Conservation (phyloP, 108 stramenopile species). For the Cyclotella cryptica region DNA sequence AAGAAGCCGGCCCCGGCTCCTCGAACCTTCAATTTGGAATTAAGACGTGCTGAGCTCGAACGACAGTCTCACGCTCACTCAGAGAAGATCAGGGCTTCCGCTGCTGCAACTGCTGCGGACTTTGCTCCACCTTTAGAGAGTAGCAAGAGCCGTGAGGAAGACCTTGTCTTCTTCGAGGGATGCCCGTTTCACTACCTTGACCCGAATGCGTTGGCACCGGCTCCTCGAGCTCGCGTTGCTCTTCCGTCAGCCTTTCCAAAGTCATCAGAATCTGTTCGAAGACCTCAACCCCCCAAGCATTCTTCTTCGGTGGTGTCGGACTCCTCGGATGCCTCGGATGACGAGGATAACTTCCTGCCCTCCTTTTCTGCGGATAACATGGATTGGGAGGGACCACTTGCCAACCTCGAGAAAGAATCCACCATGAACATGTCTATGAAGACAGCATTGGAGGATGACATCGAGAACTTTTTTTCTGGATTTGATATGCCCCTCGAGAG, state of each 20-base stretch:
- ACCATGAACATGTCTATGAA: conserved; percentile 14
- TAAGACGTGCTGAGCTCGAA: conserved; percentile 7
- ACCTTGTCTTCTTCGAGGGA: conserved; percentile 59
- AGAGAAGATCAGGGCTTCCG: conserved; percentile 20
- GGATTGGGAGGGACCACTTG: conserved; percentile 50
- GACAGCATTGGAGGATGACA: conserved; percentile 30
- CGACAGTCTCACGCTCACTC: conserved; percentile 6
- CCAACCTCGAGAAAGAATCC: conserved; percentile 9
- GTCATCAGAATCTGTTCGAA: background rate
- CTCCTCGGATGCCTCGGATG: conserved; percentile 17
- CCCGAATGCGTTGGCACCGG: conserved; percentile 21
- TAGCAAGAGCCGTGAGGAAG: conserved; percentile 3
- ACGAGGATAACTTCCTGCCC: conserved; percentile 27
- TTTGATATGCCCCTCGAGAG: conserved; percentile 45
- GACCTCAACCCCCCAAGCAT: conserved; percentile 8
- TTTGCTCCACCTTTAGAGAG: background rate
- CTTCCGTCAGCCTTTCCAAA: background rate
- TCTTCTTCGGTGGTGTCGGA: conserved; percentile 40
- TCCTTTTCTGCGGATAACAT: conserved; percentile 31
- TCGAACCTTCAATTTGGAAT: conserved; percentile 8
- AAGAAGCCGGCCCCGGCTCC: conserved; percentile 10
- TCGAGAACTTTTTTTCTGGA: conserved; percentile 46
- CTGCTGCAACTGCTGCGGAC: background rate
- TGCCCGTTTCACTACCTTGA: conserved; percentile 60
- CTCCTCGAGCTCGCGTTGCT: conserved; percentile 5